Evolutionary conservation across 306 rosid species (phyloP), one percentile per base, ranked within the genome.

Genomic region (Dryas alaskensis): DNA sequence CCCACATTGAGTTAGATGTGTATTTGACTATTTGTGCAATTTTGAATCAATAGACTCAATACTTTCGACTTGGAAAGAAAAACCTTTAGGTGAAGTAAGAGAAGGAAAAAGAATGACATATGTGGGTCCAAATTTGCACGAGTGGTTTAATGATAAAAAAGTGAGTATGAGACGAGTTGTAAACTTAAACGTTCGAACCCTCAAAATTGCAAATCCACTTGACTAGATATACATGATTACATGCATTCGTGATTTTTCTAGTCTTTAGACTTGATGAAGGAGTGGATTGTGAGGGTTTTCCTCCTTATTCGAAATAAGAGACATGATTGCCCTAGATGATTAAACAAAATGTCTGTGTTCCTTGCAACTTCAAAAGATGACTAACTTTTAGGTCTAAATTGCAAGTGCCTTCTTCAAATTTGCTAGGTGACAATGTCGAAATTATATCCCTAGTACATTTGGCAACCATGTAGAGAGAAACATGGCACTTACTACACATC

Each of bases 401-500:
- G 69, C 50, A 4, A 2, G 14, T 49, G 61, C 10, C 44, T 49
- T 61, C 39, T 13, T 16, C 59, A 47, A 27, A 48, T 39, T 19
- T 17, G 19, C 11, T 42, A 10, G 64, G 64, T 42, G n/a, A 19
- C 14, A 25, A 19, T 10, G 22, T 13, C 7, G 6, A 70, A 19
- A 11, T 43, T 54, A 31, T 54, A 17, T 6, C 8, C 9, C 7
- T 17, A 6, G 3, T 11, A 31, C 17, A 39, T 37, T 6, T 13
- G 46, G 54, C 27, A 40, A 42, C 40, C 7, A 47, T 10, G 60
- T 17, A 51, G 47, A 60, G 17, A 64, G 64, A 73, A 58, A 52
- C 54, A 73, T 77, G 14, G 62, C 47, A 80, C 78, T 60, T 14
- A 68, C 9, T 27, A 37, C 45, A 27, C 82, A 81, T 81, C 87